phyloP scores from a whole-genome alignment of 2,329 filamentous ascomycete genomes.

The Macrophomina pseudophaseolina region DNA sequence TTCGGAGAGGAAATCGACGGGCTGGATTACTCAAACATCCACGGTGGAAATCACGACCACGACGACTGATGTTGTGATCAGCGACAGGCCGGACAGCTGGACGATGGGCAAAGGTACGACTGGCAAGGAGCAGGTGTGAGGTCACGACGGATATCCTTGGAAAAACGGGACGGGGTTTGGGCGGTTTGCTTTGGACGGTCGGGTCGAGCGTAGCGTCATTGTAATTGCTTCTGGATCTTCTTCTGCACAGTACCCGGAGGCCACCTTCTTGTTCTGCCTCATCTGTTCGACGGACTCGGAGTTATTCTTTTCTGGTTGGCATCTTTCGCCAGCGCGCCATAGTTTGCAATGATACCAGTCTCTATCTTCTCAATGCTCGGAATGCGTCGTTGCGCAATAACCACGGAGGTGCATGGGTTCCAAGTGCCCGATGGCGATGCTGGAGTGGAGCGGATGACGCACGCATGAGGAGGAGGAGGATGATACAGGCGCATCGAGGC shows the following conservation, averaged over 20 bases:
- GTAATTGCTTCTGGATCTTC: slow-evolving; percentile 17
- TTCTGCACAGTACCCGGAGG: slow-evolving; percentile 20
- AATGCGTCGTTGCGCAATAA: too few relatives aligned
- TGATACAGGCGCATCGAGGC: neutral
- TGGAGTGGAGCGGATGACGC: neutral
- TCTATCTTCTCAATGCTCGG: neutral
- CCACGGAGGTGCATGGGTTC: neutral
- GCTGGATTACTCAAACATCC: slow-evolving; percentile 27
- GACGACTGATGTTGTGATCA: slow-evolving; percentile 8
- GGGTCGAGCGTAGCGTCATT: slow-evolving; percentile 11
- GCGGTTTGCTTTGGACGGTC: neutral
- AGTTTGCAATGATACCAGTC: slow-evolving; percentile 11
- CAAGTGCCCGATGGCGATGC: neutral
- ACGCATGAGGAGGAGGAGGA: neutral
- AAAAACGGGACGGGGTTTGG: neutral
- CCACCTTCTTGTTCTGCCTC: slow-evolving; percentile 4
- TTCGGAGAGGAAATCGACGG: slow-evolving; percentile 11
- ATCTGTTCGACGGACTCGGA: neutral
- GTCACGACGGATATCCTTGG: neutral
- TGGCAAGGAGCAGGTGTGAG: slow-evolving; percentile 30
- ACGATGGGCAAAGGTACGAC: slow-evolving; percentile 24
- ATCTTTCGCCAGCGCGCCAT: neutral
- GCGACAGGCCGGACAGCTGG: slow-evolving; percentile 28
- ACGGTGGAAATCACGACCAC: slow-evolving; percentile 24
- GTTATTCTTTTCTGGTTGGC: neutral